A percentile compares a stretch with the other conserved stretches of the same genome.
These are phyloP conservation scores for Tuber melanosporum DNA, from an alignment of 495 filamentous ascomycete genomes.

Conservation along the genomic window DNA sequence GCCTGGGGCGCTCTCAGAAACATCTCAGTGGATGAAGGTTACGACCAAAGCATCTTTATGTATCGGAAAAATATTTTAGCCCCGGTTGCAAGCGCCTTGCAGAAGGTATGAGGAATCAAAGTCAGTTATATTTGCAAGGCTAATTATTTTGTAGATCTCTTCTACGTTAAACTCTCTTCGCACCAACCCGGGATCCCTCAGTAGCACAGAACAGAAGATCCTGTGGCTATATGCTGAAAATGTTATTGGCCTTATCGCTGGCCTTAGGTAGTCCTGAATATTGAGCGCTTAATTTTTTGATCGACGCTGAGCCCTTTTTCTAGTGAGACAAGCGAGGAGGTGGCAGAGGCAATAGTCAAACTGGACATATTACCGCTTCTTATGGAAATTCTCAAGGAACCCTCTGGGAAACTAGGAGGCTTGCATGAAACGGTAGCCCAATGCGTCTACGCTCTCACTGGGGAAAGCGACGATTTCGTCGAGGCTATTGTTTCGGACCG, in stretches of 20 bases:
- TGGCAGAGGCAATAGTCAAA: constrained; percentile 49
- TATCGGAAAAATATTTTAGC: constrained; percentile 54
- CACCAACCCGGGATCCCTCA: constrained; percentile 15
- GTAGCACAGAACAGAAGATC: constrained; percentile 23
- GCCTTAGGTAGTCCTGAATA: constrained; percentile 24
- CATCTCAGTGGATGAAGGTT: constrained; percentile 54
- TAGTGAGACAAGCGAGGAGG: constrained; percentile 51
- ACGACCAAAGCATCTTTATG: constrained; percentile 57
- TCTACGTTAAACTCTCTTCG: constrained; percentile 20
- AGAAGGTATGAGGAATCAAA: constrained; percentile 44
- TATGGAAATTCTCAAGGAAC: constrained; percentile 46
- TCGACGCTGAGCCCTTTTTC: constrained; percentile 17
- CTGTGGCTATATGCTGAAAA: constrained; percentile 39
- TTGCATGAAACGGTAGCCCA: constrained; percentile 44
- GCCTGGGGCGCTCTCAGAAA: constrained; percentile 58
- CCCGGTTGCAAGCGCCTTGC: constrained; percentile 49
- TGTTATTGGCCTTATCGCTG: constrained; percentile 37
- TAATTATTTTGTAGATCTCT: constrained; percentile 25
- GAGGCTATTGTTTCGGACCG: constrained; percentile 27
- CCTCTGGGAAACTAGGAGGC: constrained; percentile 41
- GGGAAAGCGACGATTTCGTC: constrained; percentile 44
- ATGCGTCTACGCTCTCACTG: constrained; percentile 52
- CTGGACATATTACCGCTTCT: constrained; percentile 49
- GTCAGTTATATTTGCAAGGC: not conserved
- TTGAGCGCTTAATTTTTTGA: constrained; percentile 6